Evolutionary conservation across 1,139 yeast species (phyloP).

Genomic region (Saccharomycopsis crataegensis): DNA sequence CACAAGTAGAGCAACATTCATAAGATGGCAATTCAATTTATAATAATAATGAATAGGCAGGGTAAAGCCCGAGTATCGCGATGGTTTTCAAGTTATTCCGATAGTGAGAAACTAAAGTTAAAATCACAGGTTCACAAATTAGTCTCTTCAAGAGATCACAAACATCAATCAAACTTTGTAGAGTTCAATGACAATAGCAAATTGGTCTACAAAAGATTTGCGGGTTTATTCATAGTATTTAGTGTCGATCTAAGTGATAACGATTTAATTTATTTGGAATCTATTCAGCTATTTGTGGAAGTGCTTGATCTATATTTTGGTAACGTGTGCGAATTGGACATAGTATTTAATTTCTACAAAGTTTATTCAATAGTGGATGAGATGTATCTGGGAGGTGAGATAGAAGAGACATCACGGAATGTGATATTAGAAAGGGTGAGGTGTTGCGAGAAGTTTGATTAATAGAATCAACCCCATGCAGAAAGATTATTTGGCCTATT

Average conservation of each 20-base stretch:
- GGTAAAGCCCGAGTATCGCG: constrained; percentile 86
- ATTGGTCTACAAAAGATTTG: constrained; percentile 82
- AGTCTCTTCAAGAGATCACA: constrained; percentile 77
- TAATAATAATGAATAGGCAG: constrained; percentile 80
- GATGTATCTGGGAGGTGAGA: constrained; percentile 70
- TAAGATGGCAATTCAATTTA: constrained; percentile 66
- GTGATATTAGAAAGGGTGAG: constrained; percentile 47
- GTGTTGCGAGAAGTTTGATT: constrained; percentile 40
- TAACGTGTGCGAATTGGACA: constrained; percentile 92
- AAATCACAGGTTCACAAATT: constrained; percentile 72
- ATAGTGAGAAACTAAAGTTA: constrained; percentile 43
- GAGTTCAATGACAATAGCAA: constrained; percentile 62
- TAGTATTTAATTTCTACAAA: constrained; percentile 74
- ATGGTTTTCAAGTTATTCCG: constrained; percentile 54
- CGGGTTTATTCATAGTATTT: constrained; percentile 81
- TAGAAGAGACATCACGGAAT: constrained; percentile 63
- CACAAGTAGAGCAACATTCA: no score
- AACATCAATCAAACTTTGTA: constrained; percentile 72
- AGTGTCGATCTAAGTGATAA: constrained; percentile 70
- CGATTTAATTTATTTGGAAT: constrained; percentile 75
- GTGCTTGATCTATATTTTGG: constrained; percentile 77
- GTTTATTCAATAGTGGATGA: constrained; percentile 68
- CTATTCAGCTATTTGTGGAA: constrained; percentile 84
- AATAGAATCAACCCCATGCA: not conserved
- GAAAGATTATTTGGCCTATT: not conserved